Evolutionary conservation across 2,329 filamentous ascomycete species (phyloP).

Genomic region (Aspergillus candidus): DNA sequence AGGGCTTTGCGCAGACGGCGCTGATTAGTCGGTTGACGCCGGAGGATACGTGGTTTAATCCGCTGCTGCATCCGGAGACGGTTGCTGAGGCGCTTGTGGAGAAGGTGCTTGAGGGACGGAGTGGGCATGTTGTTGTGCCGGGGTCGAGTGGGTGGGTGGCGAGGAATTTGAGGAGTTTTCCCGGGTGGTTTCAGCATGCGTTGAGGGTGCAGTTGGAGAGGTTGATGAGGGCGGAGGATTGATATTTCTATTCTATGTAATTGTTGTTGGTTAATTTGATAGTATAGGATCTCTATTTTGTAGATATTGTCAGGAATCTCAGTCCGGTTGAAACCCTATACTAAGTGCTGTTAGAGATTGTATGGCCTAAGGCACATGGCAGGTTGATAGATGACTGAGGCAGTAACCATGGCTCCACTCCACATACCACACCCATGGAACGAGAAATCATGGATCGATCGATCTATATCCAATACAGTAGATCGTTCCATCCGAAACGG

Average conservation of each 20-base stretch:
- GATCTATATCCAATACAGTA: too few relatives aligned
- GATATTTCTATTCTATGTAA: constrained; percentile 1
- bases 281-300: too few relatives aligned
- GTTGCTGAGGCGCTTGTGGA: constrained; percentile 59
- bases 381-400: too few relatives aligned
- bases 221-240: constrained; percentile 16
- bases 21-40: constrained; percentile 54
- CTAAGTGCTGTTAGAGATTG: too few relatives aligned
- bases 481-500: too few relatives aligned
- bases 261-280: neutral
- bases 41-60: constrained; percentile 47
- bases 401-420: too few relatives aligned
- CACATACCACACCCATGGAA: too few relatives aligned
- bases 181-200: constrained; percentile 57
- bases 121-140: constrained; percentile 53
- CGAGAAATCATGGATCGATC: too few relatives aligned
- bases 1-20: constrained; percentile 56
- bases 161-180: constrained; percentile 44
- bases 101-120: constrained; percentile 54
- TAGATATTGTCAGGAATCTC: too few relatives aligned
- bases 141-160: constrained; percentile 41
- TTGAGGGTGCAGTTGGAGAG: constrained; percentile 40
- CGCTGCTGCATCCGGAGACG: constrained; percentile 53
- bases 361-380: too few relatives aligned
- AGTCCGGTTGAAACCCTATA: too few relatives aligned